Percentiles rank a stretch among this genome's conserved stretches.
phyloP scores from a whole-genome alignment of 805 yeast genomes.

The Ogataea glucozyma region DNA sequence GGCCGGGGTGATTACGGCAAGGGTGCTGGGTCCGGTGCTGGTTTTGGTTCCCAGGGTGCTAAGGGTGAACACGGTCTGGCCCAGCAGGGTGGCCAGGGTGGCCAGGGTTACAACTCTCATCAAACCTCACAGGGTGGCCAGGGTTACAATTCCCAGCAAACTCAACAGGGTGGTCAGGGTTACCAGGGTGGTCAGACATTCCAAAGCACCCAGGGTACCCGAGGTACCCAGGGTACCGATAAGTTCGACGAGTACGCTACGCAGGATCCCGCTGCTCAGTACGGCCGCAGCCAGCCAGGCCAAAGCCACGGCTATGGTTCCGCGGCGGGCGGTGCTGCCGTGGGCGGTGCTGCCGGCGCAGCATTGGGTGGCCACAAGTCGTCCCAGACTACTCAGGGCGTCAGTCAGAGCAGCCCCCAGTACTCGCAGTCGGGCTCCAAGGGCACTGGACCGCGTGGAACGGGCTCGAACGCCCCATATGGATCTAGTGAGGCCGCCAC shows the following conservation, averaged over 20 bases:
- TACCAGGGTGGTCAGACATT: neutral
- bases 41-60: neutral
- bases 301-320: neutral
- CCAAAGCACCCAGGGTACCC: no score
- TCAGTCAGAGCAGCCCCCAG: neutral
- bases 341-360: constrained; percentile 1
- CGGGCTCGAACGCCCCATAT: neutral
- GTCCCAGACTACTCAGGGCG: neutral
- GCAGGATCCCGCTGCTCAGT: neutral
- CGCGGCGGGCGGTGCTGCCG: constrained; percentile 1
- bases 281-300: neutral
- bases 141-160: neutral
- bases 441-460: neutral
- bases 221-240: no score
- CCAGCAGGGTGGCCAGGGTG: neutral
- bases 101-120: neutral
- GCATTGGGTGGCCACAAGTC: neutral
- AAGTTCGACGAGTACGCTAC: no score
- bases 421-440: no score
- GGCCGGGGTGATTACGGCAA: neutral
- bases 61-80: neutral
- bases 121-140: neutral
- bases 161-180: neutral
- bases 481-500: constrained; percentile 3
- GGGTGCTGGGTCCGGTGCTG: neutral